A percentile compares a stretch with the other conserved stretches of the same genome.
Evolutionary conservation across 441 rosid genomes (phyloP).

Genomic region (Iberis amara): DNA sequence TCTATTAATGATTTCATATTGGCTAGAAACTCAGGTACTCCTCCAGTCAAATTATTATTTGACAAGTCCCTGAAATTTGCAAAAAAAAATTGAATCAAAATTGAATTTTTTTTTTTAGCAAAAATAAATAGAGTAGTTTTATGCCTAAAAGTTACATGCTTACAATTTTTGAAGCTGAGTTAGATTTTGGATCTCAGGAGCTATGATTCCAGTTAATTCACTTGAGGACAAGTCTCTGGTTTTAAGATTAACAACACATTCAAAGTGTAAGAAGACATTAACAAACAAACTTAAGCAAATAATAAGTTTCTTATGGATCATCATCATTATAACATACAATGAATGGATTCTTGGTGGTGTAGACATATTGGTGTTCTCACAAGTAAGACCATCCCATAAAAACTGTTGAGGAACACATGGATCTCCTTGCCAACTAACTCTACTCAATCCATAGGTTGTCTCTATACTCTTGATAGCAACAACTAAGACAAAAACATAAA

Average conservation of each 20-base stretch:
- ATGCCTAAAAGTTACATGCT: constrained; percentile 3
- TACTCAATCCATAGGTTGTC: constrained; percentile 24
- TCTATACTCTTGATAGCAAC: constrained; percentile 36
- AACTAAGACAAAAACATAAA: constrained; percentile 1
- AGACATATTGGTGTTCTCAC: constrained; percentile 22
- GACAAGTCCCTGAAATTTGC: constrained; percentile 51
- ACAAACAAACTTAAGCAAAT: background rate
- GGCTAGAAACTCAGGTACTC: constrained; percentile 45
- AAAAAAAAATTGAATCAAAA: background rate
- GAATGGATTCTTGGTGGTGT: constrained; percentile 39
- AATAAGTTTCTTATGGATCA: background rate
- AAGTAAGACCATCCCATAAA: constrained; percentile 40
- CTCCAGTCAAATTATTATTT: constrained; percentile 41
- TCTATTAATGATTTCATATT: constrained; percentile 32
- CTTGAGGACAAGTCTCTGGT: constrained; percentile 39
- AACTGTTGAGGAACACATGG: constrained; percentile 43
- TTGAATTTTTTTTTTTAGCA: background rate
- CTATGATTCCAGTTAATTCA: constrained; percentile 34
- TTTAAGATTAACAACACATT: background rate
- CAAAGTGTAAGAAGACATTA: background rate
- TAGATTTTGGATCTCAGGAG: constrained; percentile 33
- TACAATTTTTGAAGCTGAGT: constrained; percentile 33
- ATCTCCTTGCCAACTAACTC: constrained; percentile 46
- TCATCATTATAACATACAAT: constrained; percentile 33
- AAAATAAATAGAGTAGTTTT: background rate